Conservation (phyloP, 805 yeast species). For the Myxozyma mucilagina region DNA sequence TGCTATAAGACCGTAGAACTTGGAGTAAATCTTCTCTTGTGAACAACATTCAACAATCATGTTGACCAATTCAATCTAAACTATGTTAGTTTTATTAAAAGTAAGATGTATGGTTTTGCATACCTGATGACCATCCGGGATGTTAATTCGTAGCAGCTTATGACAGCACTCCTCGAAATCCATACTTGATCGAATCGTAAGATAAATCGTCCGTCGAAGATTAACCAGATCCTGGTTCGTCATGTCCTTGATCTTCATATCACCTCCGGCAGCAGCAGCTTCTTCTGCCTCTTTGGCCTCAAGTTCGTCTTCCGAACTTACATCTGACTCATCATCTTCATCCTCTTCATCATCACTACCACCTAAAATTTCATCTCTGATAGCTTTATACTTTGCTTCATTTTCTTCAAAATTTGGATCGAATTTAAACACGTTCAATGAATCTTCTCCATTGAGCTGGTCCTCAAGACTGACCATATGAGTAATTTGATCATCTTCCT, state of each 20-base stretch:
- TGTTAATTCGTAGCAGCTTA: slow-evolving; percentile 59
- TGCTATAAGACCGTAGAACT: slow-evolving; percentile 76
- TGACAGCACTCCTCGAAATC: slow-evolving; percentile 92
- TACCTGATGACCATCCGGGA: slow-evolving; percentile 46
- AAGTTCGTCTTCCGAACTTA: slow-evolving; percentile 30
- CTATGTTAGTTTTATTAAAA: neutral
- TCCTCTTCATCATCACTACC: slow-evolving; percentile 37
- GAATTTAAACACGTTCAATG: slow-evolving; percentile 52
- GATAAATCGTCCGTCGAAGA: slow-evolving; percentile 73
- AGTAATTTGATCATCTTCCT: slow-evolving; percentile 59
- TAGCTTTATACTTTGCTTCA: slow-evolving; percentile 50
- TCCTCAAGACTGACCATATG: slow-evolving; percentile 61
- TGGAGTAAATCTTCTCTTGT: slow-evolving; percentile 83
- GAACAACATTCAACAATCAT: slow-evolving; percentile 79
- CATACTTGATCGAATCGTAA: slow-evolving; percentile 85
- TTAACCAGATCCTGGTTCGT: slow-evolving; percentile 64
- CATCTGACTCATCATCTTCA: slow-evolving; percentile 32
- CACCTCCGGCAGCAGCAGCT: slow-evolving; percentile 29
- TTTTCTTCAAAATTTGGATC: slow-evolving; percentile 54
- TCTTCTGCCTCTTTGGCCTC: slow-evolving; percentile 13
- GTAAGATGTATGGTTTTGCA: neutral
- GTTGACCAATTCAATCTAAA: slow-evolving; percentile 54
- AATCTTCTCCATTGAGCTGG: slow-evolving; percentile 48
- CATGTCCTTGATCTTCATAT: slow-evolving; percentile 55
- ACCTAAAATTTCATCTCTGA: slow-evolving; percentile 51